Percentiles rank a stretch among this genome's conserved stretches.
These are phyloP conservation scores for Prunus davidiana DNA, from an alignment of 306 rosid species.

Conservation along the genomic window DNA sequence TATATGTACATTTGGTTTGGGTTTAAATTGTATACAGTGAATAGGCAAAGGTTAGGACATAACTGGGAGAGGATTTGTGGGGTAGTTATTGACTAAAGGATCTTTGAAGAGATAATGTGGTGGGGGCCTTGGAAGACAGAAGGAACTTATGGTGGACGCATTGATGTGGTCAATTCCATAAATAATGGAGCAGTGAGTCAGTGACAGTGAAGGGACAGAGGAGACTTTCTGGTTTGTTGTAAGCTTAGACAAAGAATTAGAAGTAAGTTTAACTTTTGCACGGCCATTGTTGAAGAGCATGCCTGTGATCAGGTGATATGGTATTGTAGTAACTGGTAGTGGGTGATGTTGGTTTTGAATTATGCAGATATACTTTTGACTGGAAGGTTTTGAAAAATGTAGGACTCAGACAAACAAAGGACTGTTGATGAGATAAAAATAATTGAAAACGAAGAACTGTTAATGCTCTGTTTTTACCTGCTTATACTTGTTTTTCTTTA, in stretches of 20 bases:
- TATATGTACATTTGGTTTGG: conserved; percentile 1
- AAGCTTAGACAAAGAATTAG: background rate
- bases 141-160: conserved; percentile 25
- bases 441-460: background rate
- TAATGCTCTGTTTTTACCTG: background rate
- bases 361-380: background rate
- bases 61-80: background rate
- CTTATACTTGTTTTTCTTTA: background rate
- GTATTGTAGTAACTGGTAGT: background rate
- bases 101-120: conserved; percentile 28
- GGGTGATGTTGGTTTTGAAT: background rate
- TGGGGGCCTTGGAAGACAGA: conserved; percentile 14
- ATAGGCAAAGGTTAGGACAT: background rate
- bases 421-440: background rate
- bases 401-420: background rate
- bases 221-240: conserved; percentile 4
- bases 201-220: background rate
- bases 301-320: background rate
- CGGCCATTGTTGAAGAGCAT: background rate
- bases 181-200: conserved; percentile 4
- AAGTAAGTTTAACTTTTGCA: background rate
- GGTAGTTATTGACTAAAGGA: background rate
- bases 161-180: conserved; percentile 4
- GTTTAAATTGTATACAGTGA: background rate
- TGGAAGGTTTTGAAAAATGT: background rate